These are phyloP conservation scores for Penicillium verrucosum DNA, from an alignment of 2,329 filamentous ascomycete species.

Conservation along the genomic window DNA sequence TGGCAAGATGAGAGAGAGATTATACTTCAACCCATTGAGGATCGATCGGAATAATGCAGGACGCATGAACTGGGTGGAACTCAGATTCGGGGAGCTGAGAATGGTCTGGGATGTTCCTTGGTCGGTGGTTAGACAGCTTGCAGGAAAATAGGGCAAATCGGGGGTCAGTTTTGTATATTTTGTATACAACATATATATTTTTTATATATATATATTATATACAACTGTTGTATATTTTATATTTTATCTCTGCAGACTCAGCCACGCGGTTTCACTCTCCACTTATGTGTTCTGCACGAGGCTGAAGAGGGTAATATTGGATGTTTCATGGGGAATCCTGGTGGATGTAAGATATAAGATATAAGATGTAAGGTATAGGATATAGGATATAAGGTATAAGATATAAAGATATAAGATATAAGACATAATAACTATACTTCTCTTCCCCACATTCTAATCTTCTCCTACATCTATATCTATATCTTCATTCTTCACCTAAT, in stretches of 20 bases:
- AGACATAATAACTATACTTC: not conserved
- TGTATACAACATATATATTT: no score
- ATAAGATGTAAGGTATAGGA: not conserved
- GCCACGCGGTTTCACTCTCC: constrained; percentile 12
- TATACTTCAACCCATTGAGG: not conserved
- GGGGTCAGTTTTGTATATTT: not conserved
- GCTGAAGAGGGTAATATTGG: constrained; percentile 14
- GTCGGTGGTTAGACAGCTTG: constrained; percentile 8
- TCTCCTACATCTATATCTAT: not conserved
- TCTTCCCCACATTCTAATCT: not conserved
- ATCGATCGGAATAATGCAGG: constrained; percentile 8
- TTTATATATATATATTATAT: no score
- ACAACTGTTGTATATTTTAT: no score
- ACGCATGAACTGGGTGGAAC: constrained; percentile 6
- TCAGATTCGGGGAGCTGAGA: constrained; percentile 8
- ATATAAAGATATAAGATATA: not conserved
- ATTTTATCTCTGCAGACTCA: constrained; percentile 5
- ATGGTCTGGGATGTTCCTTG: constrained; percentile 11
- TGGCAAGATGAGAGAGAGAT: not conserved
- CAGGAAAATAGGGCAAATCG: not conserved
- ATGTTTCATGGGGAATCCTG: not conserved
- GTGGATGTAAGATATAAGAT: not conserved
- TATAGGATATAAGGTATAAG: no score
- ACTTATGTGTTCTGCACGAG: constrained; percentile 5
- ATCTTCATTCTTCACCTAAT: not conserved